Base-by-base conservation (phyloP, 169 alveolate genomes). In the Cryptosporidium parvum region DNA sequence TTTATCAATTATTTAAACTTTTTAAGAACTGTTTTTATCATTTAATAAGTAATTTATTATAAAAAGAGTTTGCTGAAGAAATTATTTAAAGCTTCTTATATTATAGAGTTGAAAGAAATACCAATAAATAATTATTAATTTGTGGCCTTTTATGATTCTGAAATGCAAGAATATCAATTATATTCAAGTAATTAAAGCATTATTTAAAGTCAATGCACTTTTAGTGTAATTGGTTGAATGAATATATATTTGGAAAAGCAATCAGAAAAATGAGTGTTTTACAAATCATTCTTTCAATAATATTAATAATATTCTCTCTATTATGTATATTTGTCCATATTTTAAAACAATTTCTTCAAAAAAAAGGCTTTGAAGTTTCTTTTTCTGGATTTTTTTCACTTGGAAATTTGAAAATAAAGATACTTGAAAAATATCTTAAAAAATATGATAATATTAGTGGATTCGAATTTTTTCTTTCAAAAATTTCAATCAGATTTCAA, bases 301-400 rank as follows among this genome's bases (percentile, higher is more conserved):
- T 18, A 18, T 10, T 73, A 73, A 18, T 73, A n/a, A 9, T 73
- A 35, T 56, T 53, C 2, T 56, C 86, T 16, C 21, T 37, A 18
- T 35, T 73, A 31, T 73, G 31, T 59, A 73, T 58, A 23, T 26
- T 73, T 39, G 14, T 33, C 7, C 59, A 12, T 7, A 18, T 53
- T 8, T 5, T 59, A 0, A 73, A 73, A 14, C 56, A 29, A 12
- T 29, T 12, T 31, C 70, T 73, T 21, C 51, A 73, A 33, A 73
- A 58, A 73, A 73, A 37, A 53, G 86, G 86, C 16, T 33, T 73
- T 23, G 52, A 73, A 31, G 58, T 73, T 21, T 35, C 70, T 14
- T 73, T 73, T 58, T 73, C 86, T 12, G 70, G 86, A 26, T 42
- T 56, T 8, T 58, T 73, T 26, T 53, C 86, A 18, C 39, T 58